phyloP scores from a whole-genome alignment of 208 protist genomes.

The Crithidia bombi region DNA sequence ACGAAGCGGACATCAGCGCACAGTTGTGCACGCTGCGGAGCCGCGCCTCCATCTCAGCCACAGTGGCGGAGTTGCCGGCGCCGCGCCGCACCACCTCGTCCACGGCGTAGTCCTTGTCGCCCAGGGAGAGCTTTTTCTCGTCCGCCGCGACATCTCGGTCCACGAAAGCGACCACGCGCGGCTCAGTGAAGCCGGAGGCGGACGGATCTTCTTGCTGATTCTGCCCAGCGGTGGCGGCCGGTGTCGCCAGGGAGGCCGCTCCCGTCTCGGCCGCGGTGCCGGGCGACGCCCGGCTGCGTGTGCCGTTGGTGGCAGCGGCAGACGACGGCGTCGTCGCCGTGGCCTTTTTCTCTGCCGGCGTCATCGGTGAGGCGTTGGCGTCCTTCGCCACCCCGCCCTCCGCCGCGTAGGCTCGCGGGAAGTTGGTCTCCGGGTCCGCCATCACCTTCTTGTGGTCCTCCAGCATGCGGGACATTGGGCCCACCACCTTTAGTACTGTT shows the following conservation, averaged over 20 bases:
- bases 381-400: constrained; percentile 14
- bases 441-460: constrained; percentile 41
- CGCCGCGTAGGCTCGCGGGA: constrained; percentile 38
- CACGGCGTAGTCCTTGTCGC: constrained; percentile 45
- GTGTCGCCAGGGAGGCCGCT: neutral
- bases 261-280: neutral
- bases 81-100: constrained; percentile 55
- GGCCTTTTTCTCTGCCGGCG: neutral
- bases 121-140: constrained; percentile 32
- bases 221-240: neutral
- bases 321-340: neutral
- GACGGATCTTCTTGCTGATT: constrained; percentile 1
- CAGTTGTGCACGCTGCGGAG: constrained; percentile 49
- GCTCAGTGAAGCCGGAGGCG: constrained; percentile 32
- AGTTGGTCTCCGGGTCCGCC: constrained; percentile 33
- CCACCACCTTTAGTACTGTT: constrained; percentile 22
- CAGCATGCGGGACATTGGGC: constrained; percentile 33
- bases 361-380: neutral
- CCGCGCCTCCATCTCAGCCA: constrained; percentile 39
- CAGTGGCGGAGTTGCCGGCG: constrained; percentile 17
- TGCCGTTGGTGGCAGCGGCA: neutral
- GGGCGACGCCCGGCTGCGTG: constrained; percentile 1
- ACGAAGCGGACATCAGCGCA: constrained; percentile 40
- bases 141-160: constrained; percentile 20
- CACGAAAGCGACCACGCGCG: constrained; percentile 46